A percentile compares a stretch with the other conserved stretches of the same genome.
Evolutionary conservation across 768 basidiomycete genomes (phyloP).

Genomic region (Mycena leptocephala): DNA sequence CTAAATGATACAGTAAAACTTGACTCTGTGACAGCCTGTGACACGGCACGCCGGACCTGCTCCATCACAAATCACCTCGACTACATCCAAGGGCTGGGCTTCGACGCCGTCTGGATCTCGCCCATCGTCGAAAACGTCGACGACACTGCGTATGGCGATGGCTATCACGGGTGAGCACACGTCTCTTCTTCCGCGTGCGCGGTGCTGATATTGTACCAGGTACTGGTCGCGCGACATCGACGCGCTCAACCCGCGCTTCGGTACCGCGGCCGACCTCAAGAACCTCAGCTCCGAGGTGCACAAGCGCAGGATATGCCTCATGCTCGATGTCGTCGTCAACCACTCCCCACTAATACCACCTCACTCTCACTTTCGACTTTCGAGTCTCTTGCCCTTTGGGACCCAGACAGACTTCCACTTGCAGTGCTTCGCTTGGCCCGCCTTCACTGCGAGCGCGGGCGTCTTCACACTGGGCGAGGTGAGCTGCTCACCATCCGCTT

Average conservation of each 20-base stretch:
- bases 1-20: no score
- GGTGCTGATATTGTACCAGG: slow-evolving; percentile 31
- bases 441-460: slow-evolving; percentile 73
- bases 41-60: slow-evolving; percentile 70
- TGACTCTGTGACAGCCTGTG: no score
- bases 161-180: slow-evolving; percentile 82
- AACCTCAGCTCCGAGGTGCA: slow-evolving; percentile 78
- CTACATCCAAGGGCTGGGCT: slow-evolving; percentile 83
- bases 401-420: slow-evolving; percentile 65
- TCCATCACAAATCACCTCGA: slow-evolving; percentile 79
- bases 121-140: slow-evolving; percentile 79
- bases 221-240: slow-evolving; percentile 70
- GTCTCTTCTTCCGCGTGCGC: background rate
- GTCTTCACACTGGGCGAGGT: slow-evolving; percentile 86
- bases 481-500: slow-evolving; percentile 48
- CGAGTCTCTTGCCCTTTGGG: slow-evolving; percentile 48
- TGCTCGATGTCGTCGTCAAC: slow-evolving; percentile 86
- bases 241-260: slow-evolving; percentile 80
- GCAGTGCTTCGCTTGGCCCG: slow-evolving; percentile 80
- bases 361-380: slow-evolving; percentile 43
- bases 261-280: slow-evolving; percentile 81
- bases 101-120: slow-evolving; percentile 86
- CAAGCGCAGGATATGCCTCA: slow-evolving; percentile 72
- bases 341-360: slow-evolving; percentile 56
- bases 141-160: slow-evolving; percentile 76